Base-by-base conservation (phyloP, 2,329 filamentous ascomycete species). In the Allantophomopsis lycopodina region DNA sequence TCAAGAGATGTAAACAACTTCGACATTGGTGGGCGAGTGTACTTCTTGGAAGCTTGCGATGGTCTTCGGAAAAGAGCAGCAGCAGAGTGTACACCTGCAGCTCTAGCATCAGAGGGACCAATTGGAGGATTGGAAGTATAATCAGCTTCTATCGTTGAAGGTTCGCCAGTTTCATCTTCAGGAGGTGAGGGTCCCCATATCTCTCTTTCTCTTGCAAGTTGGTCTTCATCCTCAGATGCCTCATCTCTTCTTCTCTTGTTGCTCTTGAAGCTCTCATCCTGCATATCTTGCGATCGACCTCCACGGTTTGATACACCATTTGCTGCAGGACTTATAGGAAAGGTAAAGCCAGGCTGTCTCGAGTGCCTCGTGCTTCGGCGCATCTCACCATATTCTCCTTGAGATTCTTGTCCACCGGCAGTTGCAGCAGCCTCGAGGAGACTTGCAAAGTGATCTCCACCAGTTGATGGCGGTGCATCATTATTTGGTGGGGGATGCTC, bases 1-100 rank as follows among this genome's bases (percentile, higher is more conserved):
- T 55, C 48, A 16, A 57, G 43, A 12, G 47, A 50, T 8, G 43
- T 44, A 35, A 51, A 54, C 3, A 56, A 28, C 31, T 50, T 52
- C 12, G 51, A 47, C 49, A 57, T 55, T 8, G 49, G 47, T 4
- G 49, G 48, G 32, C 55, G 51, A 55, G 52, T 48, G 41, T 50
- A 53, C 36, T 56, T 56, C 40, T 48, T 51, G 2, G 46, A 47
- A n/a, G 49, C 48, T n/a, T 44, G 40, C 21, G 50, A 43, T 31
- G 51, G 50, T 18, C 43, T 42, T 35, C 49, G 47, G 35, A 53
- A 55, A 3, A 55, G 36, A n/a, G 51, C 50, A 20, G 48, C 46
- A 23, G 50, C 52, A 13, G 50, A 48, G 36, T 52, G 48, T 35
- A 54, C 45, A 16, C 49, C 54, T n/a, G 43, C 41, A n/a, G 45